A percentile compares a stretch with the other conserved stretches of the same genome.
Conservation (phyloP, 2,329 filamentous ascomycete genomes). For the Dryadomyces quercivorus region DNA sequence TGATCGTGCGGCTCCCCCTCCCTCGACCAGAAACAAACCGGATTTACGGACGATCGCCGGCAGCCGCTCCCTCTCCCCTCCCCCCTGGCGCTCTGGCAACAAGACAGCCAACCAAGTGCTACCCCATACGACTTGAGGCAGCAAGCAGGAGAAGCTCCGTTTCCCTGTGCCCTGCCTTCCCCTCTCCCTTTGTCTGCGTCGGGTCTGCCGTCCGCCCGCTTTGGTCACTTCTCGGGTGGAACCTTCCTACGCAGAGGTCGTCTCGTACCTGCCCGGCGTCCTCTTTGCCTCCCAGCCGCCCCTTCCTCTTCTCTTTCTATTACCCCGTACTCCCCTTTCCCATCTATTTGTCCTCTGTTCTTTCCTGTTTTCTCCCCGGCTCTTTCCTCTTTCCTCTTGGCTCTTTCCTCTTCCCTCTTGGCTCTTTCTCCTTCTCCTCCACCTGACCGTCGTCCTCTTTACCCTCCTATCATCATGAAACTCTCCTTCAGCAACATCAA, state of each 20-base stretch:
- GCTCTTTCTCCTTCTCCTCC: not conserved
- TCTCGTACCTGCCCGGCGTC: not conserved
- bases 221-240: not conserved
- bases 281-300: not conserved
- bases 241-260: not conserved
- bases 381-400: not conserved
- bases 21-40: too few species aligned
- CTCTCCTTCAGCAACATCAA: conserved; percentile 16
- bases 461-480: not conserved
- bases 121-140: too few species aligned
- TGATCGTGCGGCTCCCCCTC: too few species aligned
- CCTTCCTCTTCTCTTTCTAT: not conserved
- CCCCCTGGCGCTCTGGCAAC: not conserved
- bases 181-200: too few species aligned
- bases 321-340: not conserved
- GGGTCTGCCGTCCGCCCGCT: too few species aligned
- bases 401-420: not conserved
- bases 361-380: not conserved
- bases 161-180: too few species aligned
- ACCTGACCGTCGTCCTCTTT: not conserved
- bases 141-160: too few species aligned
- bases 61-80: not conserved
- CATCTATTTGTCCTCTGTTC: not conserved
- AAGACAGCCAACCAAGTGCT: too few species aligned
- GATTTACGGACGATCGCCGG: too few species aligned